These are phyloP conservation scores for Penicillium subrubescens DNA, from an alignment of 495 filamentous ascomycete species.

Conservation along the genomic window DNA sequence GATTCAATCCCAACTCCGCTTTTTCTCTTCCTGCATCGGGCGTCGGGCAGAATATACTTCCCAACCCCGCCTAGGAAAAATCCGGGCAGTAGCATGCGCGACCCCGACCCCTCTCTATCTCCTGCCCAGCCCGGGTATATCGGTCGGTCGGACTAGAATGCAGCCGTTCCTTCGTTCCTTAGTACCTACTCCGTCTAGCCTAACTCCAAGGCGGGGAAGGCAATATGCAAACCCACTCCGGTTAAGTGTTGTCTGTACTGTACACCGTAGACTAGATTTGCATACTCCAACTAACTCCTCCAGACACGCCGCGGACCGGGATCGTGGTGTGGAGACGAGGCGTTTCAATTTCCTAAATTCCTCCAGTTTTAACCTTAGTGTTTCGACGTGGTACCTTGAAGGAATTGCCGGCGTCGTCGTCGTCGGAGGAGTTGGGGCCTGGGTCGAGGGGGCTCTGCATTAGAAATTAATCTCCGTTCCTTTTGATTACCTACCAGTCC, in stretches of 20 bases:
- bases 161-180: background rate
- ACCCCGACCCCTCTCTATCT: slow-evolving; percentile 2
- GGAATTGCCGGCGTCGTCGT: background rate
- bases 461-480: slow-evolving; percentile 1
- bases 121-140: background rate
- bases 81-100: slow-evolving; percentile 12
- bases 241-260: too few species aligned
- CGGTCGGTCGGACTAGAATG: background rate
- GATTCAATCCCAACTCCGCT: background rate
- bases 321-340: background rate
- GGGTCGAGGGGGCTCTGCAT: background rate
- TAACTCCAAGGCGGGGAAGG: slow-evolving; percentile 5
- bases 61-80: slow-evolving; percentile 22
- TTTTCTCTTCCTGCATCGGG: background rate
- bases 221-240: background rate
- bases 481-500: too few species aligned
- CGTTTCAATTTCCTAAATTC: background rate
- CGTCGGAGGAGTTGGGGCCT: background rate
- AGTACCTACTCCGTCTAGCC: too few species aligned
- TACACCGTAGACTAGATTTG: background rate
- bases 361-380: too few species aligned
- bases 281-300: background rate
- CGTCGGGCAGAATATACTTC: slow-evolving; percentile 14
- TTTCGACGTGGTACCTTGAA: too few species aligned
- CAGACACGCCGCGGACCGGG: slow-evolving; percentile 1